Evolutionary conservation across 139 green algal species (phyloP).

Genomic region (Picochlorum sp.): DNA sequence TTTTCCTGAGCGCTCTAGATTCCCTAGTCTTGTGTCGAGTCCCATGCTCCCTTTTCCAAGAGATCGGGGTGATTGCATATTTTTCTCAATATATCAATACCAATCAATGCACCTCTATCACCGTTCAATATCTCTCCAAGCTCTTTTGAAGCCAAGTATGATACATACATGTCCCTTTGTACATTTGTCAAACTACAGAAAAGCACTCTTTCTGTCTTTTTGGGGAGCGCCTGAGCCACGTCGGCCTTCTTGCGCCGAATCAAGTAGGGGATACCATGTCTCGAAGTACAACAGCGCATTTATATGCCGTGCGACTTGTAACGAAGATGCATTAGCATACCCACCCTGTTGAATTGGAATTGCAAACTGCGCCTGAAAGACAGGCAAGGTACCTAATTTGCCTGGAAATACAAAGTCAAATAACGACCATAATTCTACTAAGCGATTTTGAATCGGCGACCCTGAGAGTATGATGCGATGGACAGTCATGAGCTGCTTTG

Average conservation of each 20-base stretch:
- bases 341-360: constrained; percentile 86
- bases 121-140: constrained; percentile 45
- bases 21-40: constrained; percentile 50
- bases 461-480: constrained; percentile 89
- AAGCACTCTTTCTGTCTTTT: constrained; percentile 95
- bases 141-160: constrained; percentile 67
- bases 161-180: constrained; percentile 81
- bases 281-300: constrained; percentile 85
- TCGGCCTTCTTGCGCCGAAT: constrained; percentile 88
- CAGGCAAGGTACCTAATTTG: constrained; percentile 92
- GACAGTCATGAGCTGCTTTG: constrained; percentile 51
- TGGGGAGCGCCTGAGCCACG: constrained; percentile 76
- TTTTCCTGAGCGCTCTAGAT: constrained; percentile 70
- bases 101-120: constrained; percentile 63
- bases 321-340: constrained; percentile 73
- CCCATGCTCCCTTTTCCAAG: constrained; percentile 57
- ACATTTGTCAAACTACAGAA: constrained; percentile 81
- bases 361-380: constrained; percentile 92
- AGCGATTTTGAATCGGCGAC: constrained; percentile 90
- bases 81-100: constrained; percentile 94
- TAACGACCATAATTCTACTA: constrained; percentile 94
- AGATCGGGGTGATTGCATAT: constrained; percentile 99
- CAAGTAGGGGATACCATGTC: constrained; percentile 93
- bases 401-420: constrained; percentile 99
- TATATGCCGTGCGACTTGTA: constrained; percentile 81